These are phyloP conservation scores for Magnolia kwangsiensis DNA, from an alignment of 164 flowering plant genomes.

Conservation along the genomic window DNA sequence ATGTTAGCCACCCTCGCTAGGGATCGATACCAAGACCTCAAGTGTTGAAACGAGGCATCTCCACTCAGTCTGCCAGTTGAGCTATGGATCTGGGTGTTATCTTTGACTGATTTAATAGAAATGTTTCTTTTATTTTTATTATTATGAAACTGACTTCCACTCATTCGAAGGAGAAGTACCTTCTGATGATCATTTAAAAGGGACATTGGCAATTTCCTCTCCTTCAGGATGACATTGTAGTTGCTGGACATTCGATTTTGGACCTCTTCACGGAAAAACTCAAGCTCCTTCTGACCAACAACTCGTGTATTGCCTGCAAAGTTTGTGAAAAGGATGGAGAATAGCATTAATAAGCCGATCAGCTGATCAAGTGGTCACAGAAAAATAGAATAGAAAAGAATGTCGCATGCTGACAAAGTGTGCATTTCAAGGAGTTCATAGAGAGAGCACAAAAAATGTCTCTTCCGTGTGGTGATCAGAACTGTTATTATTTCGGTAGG, in stretches of 20 bases:
- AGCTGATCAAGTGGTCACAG: not conserved
- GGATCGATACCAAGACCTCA: too few species aligned
- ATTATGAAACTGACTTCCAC: not conserved
- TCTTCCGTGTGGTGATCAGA: too few species aligned
- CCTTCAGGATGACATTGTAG: conserved; percentile 88
- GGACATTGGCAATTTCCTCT: conserved; percentile 76
- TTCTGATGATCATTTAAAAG: conserved; percentile 82
- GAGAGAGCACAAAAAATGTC: not conserved
- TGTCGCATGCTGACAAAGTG: not conserved
- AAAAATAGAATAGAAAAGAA: not conserved
- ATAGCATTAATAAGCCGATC: not conserved
- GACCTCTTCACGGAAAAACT: conserved; percentile 81
- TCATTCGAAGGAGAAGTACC: conserved; percentile 30
- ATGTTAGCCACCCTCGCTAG: too few species aligned
- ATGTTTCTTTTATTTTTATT: not conserved
- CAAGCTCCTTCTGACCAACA: conserved; percentile 83
- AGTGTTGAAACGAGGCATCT: too few species aligned
- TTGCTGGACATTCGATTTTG: conserved; percentile 59
- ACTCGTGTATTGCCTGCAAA: conserved; percentile 75
- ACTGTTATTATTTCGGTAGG: not conserved
- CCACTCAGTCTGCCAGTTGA: too few species aligned
- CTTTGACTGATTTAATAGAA: not conserved
- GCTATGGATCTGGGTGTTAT: too few species aligned
- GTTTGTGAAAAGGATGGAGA: not conserved
- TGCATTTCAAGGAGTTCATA: not conserved